Evolutionary conservation across 805 yeast genomes (phyloP), one percentile per base, ranked within the genome.

Genomic region (Metschnikowia henanensis): DNA sequence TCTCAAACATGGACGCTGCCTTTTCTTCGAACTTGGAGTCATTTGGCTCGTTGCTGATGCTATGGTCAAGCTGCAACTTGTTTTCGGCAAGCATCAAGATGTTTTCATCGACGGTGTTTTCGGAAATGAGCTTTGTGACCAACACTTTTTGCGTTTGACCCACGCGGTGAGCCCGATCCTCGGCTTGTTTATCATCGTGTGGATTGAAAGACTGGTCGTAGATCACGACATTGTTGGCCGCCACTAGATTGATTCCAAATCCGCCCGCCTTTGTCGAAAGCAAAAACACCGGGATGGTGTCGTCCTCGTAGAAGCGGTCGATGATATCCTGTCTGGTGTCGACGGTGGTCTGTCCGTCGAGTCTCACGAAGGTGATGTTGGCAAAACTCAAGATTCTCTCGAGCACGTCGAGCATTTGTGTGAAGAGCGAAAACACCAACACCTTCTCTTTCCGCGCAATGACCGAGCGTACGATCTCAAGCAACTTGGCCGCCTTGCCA

Each of bases 231-330:
- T 84, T 81, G 60, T 89, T 92, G 6, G 99, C 98, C 59, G 96
- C 94, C 1, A 95, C 94, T 56, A 94, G 75, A 59, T 94, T 94
- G 66, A 94, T 94, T 45, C 99, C 99, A 66, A 94, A 94, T 1
- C 99, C 99, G 60, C 99, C 99, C 0, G 99, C 98, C 61, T 88
- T 89, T 3, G 99, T 94, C 9, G 97, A 88, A 34, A 94, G 70
- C 38, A 94, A 71, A 58, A 94, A 92, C 3, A 94, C 84, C 0
- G 95, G 92, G 51, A 94, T 87, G 5, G 80, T 73, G 0, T 78
- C 77, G 49, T 90, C 95, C 26, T 87, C 90, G 57, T 89, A 84
- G 60, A 87, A 94, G 53, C 80, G 80, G 67, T 94, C 99, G 54
- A 94, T 92, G 53, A 92, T 69, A 45, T 86, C 88, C 64, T 94